phyloP scores from a whole-genome alignment of 2,329 filamentous ascomycete species.

The Fusarium sp. region DNA sequence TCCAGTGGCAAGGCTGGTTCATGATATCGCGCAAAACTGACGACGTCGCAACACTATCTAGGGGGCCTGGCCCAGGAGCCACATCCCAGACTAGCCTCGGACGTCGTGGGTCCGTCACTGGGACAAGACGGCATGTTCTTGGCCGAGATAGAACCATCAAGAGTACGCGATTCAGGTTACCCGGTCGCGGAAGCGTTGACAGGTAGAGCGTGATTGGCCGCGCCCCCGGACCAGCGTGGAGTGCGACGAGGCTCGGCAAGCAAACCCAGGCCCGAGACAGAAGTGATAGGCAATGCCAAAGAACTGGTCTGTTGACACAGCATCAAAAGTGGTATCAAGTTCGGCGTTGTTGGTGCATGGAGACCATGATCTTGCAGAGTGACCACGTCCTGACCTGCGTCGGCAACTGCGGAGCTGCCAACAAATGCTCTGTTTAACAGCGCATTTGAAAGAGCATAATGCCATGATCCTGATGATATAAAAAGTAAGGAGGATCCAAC shows the following conservation, averaged over 20 bases:
- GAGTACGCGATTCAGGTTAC: background rate
- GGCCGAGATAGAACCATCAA: background rate
- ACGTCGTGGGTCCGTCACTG: background rate
- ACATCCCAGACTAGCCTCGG: background rate
- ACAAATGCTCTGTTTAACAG: background rate
- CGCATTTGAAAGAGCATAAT: background rate
- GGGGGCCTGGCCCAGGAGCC: background rate
- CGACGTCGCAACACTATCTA: background rate
- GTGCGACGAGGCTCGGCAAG: background rate
- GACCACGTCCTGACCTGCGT: background rate
- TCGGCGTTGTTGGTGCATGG: background rate
- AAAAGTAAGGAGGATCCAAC: conserved; percentile 24
- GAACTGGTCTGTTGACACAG: background rate
- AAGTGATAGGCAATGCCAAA: background rate
- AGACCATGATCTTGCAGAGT: background rate
- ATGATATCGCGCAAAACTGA: background rate
- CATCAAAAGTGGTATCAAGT: background rate
- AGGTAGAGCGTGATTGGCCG: background rate
- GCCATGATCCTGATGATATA: conserved; percentile 7
- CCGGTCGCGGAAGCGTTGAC: background rate
- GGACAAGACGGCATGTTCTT: background rate
- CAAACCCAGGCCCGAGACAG: background rate
- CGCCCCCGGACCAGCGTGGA: background rate
- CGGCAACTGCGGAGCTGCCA: conserved; percentile 13
- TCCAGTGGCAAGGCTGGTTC: background rate